Percentiles rank a stretch among this genome's conserved stretches.
Conservation (phyloP, 768 basidiomycete genomes). For the Boletus tylopilopsis region DNA sequence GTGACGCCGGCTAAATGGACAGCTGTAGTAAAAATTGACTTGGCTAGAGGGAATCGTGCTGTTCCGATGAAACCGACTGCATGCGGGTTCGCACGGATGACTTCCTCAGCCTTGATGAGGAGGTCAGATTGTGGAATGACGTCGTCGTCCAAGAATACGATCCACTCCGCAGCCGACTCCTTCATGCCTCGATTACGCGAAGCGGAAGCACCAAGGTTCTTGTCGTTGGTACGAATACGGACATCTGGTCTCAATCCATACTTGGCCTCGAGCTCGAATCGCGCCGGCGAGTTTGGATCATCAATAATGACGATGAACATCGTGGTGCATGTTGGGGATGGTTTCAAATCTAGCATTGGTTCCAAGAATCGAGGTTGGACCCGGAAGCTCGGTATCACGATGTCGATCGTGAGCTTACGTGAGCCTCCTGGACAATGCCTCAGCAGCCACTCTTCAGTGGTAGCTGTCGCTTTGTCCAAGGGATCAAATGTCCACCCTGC, state of each 20-base stretch:
- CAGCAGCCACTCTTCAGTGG: conserved; percentile 37
- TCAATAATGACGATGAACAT: conserved; percentile 62
- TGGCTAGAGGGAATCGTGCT: conserved; percentile 44
- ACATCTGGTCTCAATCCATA: conserved; percentile 46
- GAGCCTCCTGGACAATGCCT: conserved; percentile 15
- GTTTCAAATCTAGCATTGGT: conserved; percentile 40
- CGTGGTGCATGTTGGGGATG: conserved; percentile 39
- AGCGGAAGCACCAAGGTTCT: conserved; percentile 49
- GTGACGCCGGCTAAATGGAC: conserved; percentile 55
- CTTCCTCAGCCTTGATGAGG: conserved; percentile 43
- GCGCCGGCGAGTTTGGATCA: conserved; percentile 42
- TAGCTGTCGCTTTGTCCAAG: conserved; percentile 39
- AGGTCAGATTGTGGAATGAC: conserved; percentile 41
- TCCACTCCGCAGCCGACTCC: conserved; percentile 56
- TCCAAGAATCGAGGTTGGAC: conserved; percentile 45
- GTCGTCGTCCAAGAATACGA: conserved; percentile 61
- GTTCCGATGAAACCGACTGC: conserved; percentile 57
- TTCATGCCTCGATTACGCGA: conserved; percentile 52
- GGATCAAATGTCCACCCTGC: conserved; percentile 47
- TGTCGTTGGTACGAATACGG: conserved; percentile 47
- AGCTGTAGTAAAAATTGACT: conserved; percentile 48
- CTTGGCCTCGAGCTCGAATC: conserved; percentile 35
- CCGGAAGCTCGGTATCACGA: conserved; percentile 55
- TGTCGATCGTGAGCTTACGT: conserved; percentile 47
- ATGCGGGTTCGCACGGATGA: conserved; percentile 42